These are phyloP conservation scores for Posidonia australis DNA, from an alignment of 106 monocot species.

Conservation along the genomic window DNA sequence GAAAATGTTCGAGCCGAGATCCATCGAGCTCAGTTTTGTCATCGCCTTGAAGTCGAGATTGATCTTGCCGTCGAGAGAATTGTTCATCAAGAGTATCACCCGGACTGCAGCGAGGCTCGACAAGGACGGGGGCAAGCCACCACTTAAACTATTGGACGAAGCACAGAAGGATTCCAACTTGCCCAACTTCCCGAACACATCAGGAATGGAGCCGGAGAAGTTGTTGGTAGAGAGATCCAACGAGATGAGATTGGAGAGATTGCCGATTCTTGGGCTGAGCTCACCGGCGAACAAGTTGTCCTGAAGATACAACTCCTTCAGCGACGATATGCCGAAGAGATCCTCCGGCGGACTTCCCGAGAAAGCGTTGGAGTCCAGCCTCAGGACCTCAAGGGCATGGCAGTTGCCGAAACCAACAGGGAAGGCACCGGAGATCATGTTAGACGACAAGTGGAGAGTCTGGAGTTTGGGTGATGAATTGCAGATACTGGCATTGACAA, in stretches of 20 bases:
- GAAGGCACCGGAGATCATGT: slow-evolving; percentile 38
- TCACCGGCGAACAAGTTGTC: slow-evolving; percentile 33
- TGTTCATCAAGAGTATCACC: slow-evolving; percentile 51
- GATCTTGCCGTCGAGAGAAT: slow-evolving; percentile 42
- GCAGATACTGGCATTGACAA: slow-evolving; percentile 45
- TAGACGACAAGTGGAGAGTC: slow-evolving; percentile 41
- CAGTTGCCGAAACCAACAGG: slow-evolving; percentile 71
- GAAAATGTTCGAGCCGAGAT: slow-evolving; percentile 62
- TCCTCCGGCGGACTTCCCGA: slow-evolving; percentile 56
- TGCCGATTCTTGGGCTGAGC: slow-evolving; percentile 30
- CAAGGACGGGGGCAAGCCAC: slow-evolving; percentile 51
- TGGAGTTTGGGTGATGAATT: slow-evolving; percentile 19
- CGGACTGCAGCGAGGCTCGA: slow-evolving; percentile 29
- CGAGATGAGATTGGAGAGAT: slow-evolving; percentile 48
- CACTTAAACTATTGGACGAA: slow-evolving; percentile 32
- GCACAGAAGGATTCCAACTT: slow-evolving; percentile 32
- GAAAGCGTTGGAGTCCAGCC: slow-evolving; percentile 35
- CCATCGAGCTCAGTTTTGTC: slow-evolving; percentile 28
- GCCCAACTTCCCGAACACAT: slow-evolving; percentile 38
- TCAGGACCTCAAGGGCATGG: slow-evolving; percentile 39
- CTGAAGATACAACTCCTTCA: slow-evolving; percentile 35
- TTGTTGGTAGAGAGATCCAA: slow-evolving; percentile 55
- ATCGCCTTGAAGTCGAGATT: slow-evolving; percentile 36
- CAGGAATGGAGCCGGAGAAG: slow-evolving; percentile 47
- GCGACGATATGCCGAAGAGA: slow-evolving; percentile 35